Percentiles rank a stretch among this genome's conserved stretches.
phyloP scores from a whole-genome alignment of 192 early-diverging fungal genomes.

The Coemansia javaensis region DNA sequence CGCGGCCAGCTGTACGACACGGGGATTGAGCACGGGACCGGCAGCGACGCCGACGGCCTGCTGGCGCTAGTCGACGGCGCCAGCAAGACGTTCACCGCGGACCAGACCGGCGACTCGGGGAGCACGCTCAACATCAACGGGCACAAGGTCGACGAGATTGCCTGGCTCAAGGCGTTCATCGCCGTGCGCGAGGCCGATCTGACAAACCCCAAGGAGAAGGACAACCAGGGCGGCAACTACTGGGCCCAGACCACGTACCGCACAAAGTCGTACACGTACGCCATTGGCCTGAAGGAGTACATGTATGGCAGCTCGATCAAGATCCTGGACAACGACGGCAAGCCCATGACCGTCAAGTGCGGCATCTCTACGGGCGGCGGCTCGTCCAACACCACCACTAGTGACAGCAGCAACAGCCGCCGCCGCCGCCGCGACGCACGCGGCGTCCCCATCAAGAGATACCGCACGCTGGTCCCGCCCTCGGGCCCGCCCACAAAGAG shows the following conservation, averaged over 20 bases:
- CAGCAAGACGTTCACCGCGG: constrained; percentile 13
- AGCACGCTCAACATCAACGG: constrained; percentile 37
- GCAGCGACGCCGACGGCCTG: constrained; percentile 36
- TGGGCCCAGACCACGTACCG: constrained; percentile 47
- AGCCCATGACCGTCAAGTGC: constrained; percentile 10
- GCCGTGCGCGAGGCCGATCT: constrained; percentile 36
- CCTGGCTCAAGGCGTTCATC: constrained; percentile 46
- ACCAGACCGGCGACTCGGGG: constrained; percentile 12
- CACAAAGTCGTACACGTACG: constrained; percentile 47
- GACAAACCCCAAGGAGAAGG: constrained; percentile 29
- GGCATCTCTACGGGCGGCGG: no score
- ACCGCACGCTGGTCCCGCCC: no score
- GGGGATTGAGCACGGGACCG: constrained; percentile 38
- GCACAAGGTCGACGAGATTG: constrained; percentile 33
- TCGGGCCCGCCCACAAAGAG: no score
- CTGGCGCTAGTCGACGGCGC: constrained; percentile 19
- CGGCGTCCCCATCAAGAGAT: no score
- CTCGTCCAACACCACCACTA: no score
- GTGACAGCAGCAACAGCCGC: no score
- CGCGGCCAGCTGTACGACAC: constrained; percentile 53
- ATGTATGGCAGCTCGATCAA: constrained; percentile 27
- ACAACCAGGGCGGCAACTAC: constrained; percentile 21
- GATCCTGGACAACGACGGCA: constrained; percentile 41
- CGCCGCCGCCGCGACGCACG: no score
- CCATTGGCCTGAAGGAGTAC: constrained; percentile 13